These are phyloP conservation scores for Myochromella boudieri DNA, from an alignment of 768 basidiomycete species.

Conservation along the genomic window DNA sequence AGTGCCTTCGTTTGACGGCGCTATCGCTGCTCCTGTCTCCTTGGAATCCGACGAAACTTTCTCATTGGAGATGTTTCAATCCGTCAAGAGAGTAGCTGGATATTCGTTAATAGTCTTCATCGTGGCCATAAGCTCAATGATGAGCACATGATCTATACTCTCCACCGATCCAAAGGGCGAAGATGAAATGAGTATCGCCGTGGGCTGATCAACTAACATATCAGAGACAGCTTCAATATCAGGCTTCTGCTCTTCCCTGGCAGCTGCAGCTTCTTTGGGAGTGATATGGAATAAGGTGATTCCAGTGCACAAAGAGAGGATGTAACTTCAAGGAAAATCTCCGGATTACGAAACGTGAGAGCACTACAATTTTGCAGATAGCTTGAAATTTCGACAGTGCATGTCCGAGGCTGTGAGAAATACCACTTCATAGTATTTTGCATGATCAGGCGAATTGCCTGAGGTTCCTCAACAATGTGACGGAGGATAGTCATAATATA, in stretches of 20 bases:
- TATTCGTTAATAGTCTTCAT: constrained; percentile 47
- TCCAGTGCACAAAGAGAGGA: constrained; percentile 71
- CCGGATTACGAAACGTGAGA: constrained; percentile 79
- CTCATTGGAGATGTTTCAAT: no score
- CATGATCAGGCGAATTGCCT: constrained; percentile 70
- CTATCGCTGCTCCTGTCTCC: no score
- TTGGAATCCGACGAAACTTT: no score
- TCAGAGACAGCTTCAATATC: constrained; percentile 33
- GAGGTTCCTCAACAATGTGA: constrained; percentile 81
- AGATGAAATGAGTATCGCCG: constrained; percentile 13
- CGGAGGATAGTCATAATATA: constrained; percentile 89
- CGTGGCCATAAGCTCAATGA: constrained; percentile 66
- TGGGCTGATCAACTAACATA: constrained; percentile 59
- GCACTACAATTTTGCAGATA: constrained; percentile 78
- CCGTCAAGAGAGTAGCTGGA: no score
- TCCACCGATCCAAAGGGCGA: constrained; percentile 49
- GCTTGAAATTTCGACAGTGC: constrained; percentile 61
- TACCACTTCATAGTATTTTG: constrained; percentile 80
- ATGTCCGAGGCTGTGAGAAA: constrained; percentile 71
- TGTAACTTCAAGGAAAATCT: constrained; percentile 72
- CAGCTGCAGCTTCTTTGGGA: constrained; percentile 41
- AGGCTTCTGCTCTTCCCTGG: constrained; percentile 22
- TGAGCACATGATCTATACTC: constrained; percentile 64
- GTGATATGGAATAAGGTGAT: constrained; percentile 60
- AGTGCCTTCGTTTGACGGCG: no score